Evolutionary conservation across 1,284 basidiomycete genomes (phyloP).

Genomic region (Boletus nobilissimus): DNA sequence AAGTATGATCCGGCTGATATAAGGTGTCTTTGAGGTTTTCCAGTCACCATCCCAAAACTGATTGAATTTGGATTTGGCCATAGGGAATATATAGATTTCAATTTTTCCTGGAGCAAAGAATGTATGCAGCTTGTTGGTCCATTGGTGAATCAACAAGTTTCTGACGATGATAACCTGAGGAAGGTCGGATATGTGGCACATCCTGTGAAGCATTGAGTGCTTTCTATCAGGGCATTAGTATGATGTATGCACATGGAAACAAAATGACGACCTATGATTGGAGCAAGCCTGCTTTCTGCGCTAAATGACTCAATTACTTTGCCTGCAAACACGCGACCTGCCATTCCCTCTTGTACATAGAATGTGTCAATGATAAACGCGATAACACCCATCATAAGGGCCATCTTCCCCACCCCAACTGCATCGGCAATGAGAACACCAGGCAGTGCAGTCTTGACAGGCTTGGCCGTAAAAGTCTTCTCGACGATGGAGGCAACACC

Average conservation of each 20-base stretch:
- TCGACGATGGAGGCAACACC: slow-evolving; percentile 14
- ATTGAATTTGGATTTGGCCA: slow-evolving; percentile 11
- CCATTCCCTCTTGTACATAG: slow-evolving; percentile 15
- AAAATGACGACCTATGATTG: slow-evolving; percentile 16
- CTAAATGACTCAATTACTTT: neutral
- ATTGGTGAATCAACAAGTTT: slow-evolving; percentile 19
- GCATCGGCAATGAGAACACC: slow-evolving; percentile 15
- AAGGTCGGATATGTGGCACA: neutral
- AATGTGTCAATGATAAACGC: slow-evolving; percentile 21
- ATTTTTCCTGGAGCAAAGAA: slow-evolving; percentile 21
- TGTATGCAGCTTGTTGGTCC: slow-evolving; percentile 9
- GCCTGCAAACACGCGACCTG: neutral
- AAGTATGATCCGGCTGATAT: slow-evolving; percentile 20
- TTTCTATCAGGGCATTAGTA: slow-evolving; percentile 3
- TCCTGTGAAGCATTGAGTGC: slow-evolving; percentile 7
- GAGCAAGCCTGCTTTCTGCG: neutral
- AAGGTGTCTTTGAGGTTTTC: too few relatives aligned
- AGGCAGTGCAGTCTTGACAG: neutral
- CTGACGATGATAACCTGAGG: slow-evolving; percentile 21
- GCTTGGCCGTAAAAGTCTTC: neutral
- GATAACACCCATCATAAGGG: slow-evolving; percentile 17
- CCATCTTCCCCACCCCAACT: slow-evolving; percentile 24
- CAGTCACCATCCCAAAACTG: slow-evolving; percentile 19
- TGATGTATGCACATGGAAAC: neutral
- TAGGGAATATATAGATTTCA: slow-evolving; percentile 24